phyloP scores from a whole-genome alignment of 495 filamentous ascomycete species.

The Aspergillus bertholletiae region DNA sequence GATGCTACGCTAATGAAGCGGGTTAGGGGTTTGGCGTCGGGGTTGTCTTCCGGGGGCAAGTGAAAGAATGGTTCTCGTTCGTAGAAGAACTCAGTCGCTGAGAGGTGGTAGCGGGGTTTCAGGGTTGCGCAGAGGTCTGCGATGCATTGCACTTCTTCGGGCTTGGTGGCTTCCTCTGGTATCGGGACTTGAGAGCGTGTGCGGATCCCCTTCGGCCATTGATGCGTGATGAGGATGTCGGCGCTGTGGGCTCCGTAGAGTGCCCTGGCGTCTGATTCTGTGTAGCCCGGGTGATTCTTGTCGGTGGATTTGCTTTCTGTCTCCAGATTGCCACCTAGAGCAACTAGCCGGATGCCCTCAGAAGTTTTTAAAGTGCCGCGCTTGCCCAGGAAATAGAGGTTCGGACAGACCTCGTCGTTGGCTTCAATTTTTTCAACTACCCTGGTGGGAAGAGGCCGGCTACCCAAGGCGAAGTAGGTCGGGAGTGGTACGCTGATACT shows the following conservation, averaged over 20 bases:
- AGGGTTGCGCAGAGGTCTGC: conserved; percentile 71
- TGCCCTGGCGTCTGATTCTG: conserved; percentile 67
- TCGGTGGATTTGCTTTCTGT: conserved; percentile 54
- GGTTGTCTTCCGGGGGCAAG: conserved; percentile 48
- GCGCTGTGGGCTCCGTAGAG: conserved; percentile 69
- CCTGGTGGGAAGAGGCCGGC: conserved; percentile 57
- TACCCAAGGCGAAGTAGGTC: conserved; percentile 83
- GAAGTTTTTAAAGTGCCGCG: conserved; percentile 81
- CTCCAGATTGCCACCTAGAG: conserved; percentile 70
- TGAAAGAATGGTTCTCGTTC: conserved; percentile 95
- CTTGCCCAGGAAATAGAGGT: conserved; percentile 85
- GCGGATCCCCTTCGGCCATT: conserved; percentile 76
- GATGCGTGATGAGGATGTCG: conserved; percentile 80
- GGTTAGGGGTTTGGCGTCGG: conserved; percentile 58
- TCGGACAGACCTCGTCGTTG: conserved; percentile 79
- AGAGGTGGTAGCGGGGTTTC: conserved; percentile 87
- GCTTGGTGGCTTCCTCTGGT: conserved; percentile 35
- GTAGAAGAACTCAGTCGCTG: conserved; percentile 66
- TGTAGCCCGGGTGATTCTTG: conserved; percentile 65
- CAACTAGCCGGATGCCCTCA: conserved; percentile 80
- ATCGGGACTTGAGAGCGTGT: conserved; percentile 54
- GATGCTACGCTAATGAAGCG: conserved; percentile 85
- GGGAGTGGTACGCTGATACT: conserved; percentile 69
- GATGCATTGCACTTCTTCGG: conserved; percentile 52
- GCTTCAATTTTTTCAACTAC: conserved; percentile 70